These are phyloP conservation scores for Calendula officinalis DNA, from an alignment of 129 eudicot species.

Conservation along the genomic window DNA sequence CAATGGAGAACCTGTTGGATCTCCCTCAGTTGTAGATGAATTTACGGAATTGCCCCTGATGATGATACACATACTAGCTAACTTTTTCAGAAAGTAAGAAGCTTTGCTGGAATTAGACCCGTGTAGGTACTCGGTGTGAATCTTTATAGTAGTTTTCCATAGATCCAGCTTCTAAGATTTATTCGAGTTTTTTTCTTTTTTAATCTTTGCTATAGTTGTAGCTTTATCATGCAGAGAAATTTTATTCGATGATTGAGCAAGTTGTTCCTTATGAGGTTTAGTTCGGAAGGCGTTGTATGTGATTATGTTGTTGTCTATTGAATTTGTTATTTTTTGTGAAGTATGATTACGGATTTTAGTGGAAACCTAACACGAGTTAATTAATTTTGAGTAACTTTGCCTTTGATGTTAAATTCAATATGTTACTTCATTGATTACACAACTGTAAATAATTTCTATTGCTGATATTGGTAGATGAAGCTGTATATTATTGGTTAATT, in stretches of 20 bases:
- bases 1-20: conserved; percentile 71
- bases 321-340: conserved; percentile 11
- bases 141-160: conserved; percentile 36
- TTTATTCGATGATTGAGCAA: conserved; percentile 32
- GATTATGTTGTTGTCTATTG: conserved; percentile 26
- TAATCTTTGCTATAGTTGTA: conserved; percentile 33
- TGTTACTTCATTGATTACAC: conserved; percentile 1
- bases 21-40: conserved; percentile 76
- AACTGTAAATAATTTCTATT: neutral
- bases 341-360: conserved; percentile 12
- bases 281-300: conserved; percentile 18
- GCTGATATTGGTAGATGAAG: neutral
- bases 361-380: conserved; percentile 13
- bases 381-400: conserved; percentile 4
- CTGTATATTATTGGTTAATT: neutral
- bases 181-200: conserved; percentile 29
- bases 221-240: conserved; percentile 32
- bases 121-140: conserved; percentile 40
- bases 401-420: conserved; percentile 5
- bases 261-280: conserved; percentile 17
- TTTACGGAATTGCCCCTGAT: conserved; percentile 33
- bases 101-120: conserved; percentile 35
- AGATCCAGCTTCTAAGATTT: conserved; percentile 31
- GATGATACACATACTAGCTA: conserved; percentile 31
- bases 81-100: conserved; percentile 28